Evolutionary conservation across 169 alveolate species (phyloP), one percentile per base, ranked within the genome.

Genomic region (Plasmodium malariae): DNA sequence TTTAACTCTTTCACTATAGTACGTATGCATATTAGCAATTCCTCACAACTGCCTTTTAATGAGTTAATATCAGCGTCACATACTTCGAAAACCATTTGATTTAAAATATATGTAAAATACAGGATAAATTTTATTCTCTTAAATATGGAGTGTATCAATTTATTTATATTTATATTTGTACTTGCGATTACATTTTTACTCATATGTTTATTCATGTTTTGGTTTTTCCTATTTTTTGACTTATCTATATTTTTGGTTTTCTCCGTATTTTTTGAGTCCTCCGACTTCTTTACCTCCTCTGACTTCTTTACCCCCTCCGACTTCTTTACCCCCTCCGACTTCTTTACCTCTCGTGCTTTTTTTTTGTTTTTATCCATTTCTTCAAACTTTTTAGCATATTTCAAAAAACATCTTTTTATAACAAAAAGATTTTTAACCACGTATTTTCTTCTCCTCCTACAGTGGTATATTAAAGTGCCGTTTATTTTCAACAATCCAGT

Each of bases 341-440:
- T 45, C 0, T 7, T 7, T 14, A 36, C 45, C 48, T 54, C 34
- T 30, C 34, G 12, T n/a, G 1, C 17, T 21, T 55, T 55, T 28
- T 3, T 60, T 71, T 48, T 21, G 26, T 59, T 59, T 51, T 65
- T 28, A n/a, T n/a, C n/a, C n/a, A 28, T 28, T 49, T 34, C 51
- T 49, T 86, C 87, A 49, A n/a, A 70, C 49, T 45, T 17, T 17
- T 21, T 30, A 37, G 57, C 3, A 57, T 70, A 86, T 26, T 70
- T 68, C 21, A 26, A 3, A 48, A 86, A 70, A 60, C 85, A 69
- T 43, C 70, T 69, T 51, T 71, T 86, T 72, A 86, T 65, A 34
- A 86, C 55, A 57, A 55, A 57, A 11, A 68, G 32, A 74, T 55
- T 86, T 74, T 86, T 86, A 45, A 70, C 36, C 43, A 86, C 48